Base-by-base conservation (phyloP, 2,329 filamentous ascomycete species). In the Xylaria multiplex region DNA sequence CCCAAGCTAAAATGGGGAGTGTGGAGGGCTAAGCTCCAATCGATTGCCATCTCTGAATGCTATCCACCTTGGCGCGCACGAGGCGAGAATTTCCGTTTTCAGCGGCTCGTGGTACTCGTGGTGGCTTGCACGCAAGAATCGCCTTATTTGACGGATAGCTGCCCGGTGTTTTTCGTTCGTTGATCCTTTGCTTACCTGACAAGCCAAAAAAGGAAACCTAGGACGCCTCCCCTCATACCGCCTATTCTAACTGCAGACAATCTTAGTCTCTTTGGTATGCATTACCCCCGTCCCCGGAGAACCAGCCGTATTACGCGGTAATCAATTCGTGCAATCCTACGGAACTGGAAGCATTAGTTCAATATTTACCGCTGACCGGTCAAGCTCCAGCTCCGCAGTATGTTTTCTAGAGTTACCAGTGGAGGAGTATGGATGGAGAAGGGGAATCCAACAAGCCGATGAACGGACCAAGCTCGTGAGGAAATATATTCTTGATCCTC, bases 401-500 rank as follows among this genome's bases (percentile, higher is more conserved):
- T 35, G 27, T 57, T 48, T 35, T 14, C n/a, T n/a, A 24, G 9
- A 48, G 27, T 30, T 24, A 13, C 7, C 24, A n/a, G 49, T 45
- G 22, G 14, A 24, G 9, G 54, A 22, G 7, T 4, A 24, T 5
- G 24, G 16, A 35, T 14, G 54, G n/a, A 8, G 4, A 22, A 22
- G 16, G 16, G 43, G 42, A 46, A 57, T n/a, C 27, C 9, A 24
- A 13, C 24, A 22, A 19, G 40, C 54, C 42, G 22, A 46, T 7
- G 27, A 37, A 37, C 32, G 49, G 32, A 53, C 3, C n/a, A 32
- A 13, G 54, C 14, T 46, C 3, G 14, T 57, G 43, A 16, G 2
- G 55, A 24, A 27, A 58, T 58, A 58, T 48, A 58, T 58, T 35
- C 27, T 46, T 30, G 13, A n/a, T 32, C 11, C 42, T 57, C 14